Conservation (phyloP, 106 monocot genomes). For the Dendrobium chrysotoxum region DNA sequence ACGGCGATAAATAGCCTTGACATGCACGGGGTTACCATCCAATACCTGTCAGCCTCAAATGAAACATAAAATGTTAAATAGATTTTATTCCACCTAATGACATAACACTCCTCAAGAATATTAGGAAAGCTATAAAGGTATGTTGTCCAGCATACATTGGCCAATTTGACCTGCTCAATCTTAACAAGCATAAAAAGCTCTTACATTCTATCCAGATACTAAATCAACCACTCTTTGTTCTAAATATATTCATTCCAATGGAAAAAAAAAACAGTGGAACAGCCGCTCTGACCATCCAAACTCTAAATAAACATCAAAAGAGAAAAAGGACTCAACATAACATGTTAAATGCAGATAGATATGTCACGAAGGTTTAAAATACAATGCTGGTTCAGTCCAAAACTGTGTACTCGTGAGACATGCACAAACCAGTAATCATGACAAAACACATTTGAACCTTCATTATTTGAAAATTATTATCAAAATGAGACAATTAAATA, state of each 20-base stretch:
- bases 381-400: neutral
- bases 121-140: neutral
- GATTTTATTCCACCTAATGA: neutral
- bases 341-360: neutral
- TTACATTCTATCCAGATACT: neutral
- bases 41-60: slow-evolving; percentile 42
- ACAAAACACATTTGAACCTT: too few relatives aligned
- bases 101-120: neutral
- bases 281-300: neutral
- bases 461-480: neutral
- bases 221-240: neutral
- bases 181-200: neutral
- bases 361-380: neutral
- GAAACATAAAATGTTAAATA: neutral
- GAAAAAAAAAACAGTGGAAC: neutral
- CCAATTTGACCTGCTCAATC: neutral
- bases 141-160: neutral
- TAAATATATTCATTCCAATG: neutral
- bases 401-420: neutral
- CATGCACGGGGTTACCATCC: slow-evolving; percentile 72
- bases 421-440: too few relatives aligned
- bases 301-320: neutral
- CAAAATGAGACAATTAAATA: neutral
- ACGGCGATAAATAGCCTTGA: slow-evolving; percentile 80
- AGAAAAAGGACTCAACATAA: neutral